Evolutionary conservation across 2,329 filamentous ascomycete species (phyloP).

Genomic region (Annulohypoxylon truncatum): DNA sequence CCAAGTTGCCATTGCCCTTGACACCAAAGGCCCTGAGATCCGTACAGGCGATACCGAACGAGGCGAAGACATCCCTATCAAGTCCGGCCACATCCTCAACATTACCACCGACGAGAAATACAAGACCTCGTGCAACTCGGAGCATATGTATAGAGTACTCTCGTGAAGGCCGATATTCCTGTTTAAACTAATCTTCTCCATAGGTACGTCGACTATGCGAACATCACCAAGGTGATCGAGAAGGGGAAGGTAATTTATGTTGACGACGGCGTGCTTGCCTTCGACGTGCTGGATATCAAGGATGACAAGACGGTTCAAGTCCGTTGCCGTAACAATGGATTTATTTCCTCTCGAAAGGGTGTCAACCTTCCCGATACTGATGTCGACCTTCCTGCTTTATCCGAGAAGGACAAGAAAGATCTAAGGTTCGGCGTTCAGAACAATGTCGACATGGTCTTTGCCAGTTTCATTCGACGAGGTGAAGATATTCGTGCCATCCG

Average conservation of each 20-base stretch:
- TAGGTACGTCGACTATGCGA: constrained; percentile 99
- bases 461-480: constrained; percentile 95
- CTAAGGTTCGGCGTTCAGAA: constrained; percentile 97
- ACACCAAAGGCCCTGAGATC: constrained; percentile 74
- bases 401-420: constrained; percentile 97
- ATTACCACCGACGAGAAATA: constrained; percentile 97
- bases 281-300: constrained; percentile 88
- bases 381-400: constrained; percentile 95
- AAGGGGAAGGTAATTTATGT: constrained; percentile 95
- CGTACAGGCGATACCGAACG: constrained; percentile 77
- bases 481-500: constrained; percentile 94
- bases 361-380: constrained; percentile 99
- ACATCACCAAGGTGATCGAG: constrained; percentile 98
- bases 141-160: constrained; percentile 81
- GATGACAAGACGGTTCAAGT: constrained; percentile 91
- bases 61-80: constrained; percentile 89
- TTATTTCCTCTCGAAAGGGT: constrained; percentile 98
- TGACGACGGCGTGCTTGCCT: constrained; percentile 96
- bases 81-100: constrained; percentile 86
- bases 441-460: constrained; percentile 98
- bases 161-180: background rate
- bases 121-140: constrained; percentile 81
- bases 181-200: constrained; percentile 18
- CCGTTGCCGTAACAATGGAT: constrained; percentile 94
- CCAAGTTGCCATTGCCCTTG: constrained; percentile 93